Base-by-base conservation (phyloP, 257 asterid species). In the Fraxinus americana region DNA sequence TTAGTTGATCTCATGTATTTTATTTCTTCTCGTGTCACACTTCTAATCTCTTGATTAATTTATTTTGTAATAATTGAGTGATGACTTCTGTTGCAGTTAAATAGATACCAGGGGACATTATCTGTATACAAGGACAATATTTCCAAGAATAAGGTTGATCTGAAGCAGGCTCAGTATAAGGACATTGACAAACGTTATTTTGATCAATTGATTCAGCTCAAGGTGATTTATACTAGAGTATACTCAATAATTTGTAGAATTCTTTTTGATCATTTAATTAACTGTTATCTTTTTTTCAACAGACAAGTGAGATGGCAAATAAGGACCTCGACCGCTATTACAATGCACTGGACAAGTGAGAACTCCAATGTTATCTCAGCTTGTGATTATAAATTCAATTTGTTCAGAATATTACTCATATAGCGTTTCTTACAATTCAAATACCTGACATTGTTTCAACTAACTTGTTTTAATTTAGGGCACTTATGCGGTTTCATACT, bases 271-370 rank as follows among this genome's bases (percentile, higher is more conserved):
- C 77, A 66, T 72, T 19, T 65, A 39, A 59, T 67, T 59, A 67
- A 73, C 75, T 67, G 35, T 39, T 77, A n/a, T 57, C 54, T 63
- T 63, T 78, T 79, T 81, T 61, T 81, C 85, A 78, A 61, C 91
- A 96, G 99, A 93, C 97, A 34, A 92, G 97, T 73, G 99, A 96
- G 92, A 96, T 96, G 99, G 99, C 99, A 84, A 96, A 93, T 86
- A 96, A 96, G 93, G 99, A 96, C 82, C 92, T 95, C 29, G 99
- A 95, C 85, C 89, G 94, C 89, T 95, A 95, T 83, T 91, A 93
- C 82, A 90, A 85, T 80, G 99, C 99, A 61, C 97, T 95, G 78
- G 99, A 95, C 86, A 95, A 93, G 98, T 92, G 78, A 95, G 98
- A 78, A 61, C 79, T 87, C 77, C 66, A 41, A 59, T 73, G 25